phyloP scores from a whole-genome alignment of 768 basidiomycete genomes.

The Russula sp. region DNA sequence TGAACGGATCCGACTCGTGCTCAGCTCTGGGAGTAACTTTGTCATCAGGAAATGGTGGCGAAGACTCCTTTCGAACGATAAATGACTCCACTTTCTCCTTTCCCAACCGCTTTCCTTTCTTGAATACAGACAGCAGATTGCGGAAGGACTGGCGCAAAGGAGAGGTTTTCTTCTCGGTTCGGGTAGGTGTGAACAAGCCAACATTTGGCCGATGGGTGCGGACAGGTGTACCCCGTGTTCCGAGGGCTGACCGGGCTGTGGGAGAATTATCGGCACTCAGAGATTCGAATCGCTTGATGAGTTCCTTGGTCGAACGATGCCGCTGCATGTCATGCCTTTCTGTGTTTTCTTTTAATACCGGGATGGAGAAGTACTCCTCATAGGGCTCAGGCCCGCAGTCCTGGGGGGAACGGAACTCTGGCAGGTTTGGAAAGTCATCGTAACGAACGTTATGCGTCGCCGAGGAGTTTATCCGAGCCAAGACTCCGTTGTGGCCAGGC shows the following conservation, averaged over 20 bases:
- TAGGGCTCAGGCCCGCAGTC: slow-evolving; percentile 17
- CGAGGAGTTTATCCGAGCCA: slow-evolving; percentile 11
- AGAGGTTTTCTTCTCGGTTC: slow-evolving; percentile 42
- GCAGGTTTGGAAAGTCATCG: slow-evolving; percentile 14
- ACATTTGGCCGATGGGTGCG: slow-evolving; percentile 15
- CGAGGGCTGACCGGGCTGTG: not conserved
- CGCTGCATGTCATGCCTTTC: slow-evolving; percentile 4
- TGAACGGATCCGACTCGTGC: not conserved
- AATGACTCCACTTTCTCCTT: slow-evolving; percentile 23
- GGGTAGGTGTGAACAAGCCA: slow-evolving; percentile 21
- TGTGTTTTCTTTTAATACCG: not conserved
- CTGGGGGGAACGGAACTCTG: slow-evolving; percentile 18
- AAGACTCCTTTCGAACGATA: slow-evolving; percentile 8
- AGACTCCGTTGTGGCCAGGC: not conserved
- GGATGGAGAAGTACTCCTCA: slow-evolving; percentile 20
- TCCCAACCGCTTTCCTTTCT: slow-evolving; percentile 33
- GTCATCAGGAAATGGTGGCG: not conserved
- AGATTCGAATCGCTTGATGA: slow-evolving; percentile 49
- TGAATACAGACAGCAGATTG: slow-evolving; percentile 56
- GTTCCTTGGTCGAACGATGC: slow-evolving; percentile 37
- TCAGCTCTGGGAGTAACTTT: not conserved
- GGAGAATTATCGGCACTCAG: slow-evolving; percentile 24
- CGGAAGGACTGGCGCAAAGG: slow-evolving; percentile 58
- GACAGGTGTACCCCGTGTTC: slow-evolving; percentile 18
- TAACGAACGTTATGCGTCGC: slow-evolving; percentile 3